Base-by-base conservation (phyloP, 2,329 filamentous ascomycete species). In the Neofusicoccum parvum region DNA sequence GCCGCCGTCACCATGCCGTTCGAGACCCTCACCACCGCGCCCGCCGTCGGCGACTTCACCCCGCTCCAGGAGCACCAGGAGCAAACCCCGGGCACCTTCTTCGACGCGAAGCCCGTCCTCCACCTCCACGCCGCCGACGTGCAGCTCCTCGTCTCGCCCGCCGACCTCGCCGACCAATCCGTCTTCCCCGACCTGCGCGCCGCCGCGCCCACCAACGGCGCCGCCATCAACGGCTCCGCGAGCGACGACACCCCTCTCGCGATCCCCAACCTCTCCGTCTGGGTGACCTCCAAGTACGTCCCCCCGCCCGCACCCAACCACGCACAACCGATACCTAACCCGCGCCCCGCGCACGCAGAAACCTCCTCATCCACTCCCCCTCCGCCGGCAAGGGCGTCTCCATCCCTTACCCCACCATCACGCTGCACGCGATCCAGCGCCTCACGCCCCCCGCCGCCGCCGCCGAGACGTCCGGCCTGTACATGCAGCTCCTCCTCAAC, bases 321-420 rank as follows among this genome's bases (percentile, higher is more conserved):
- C 9, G 3, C 54, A 49, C 45, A 59, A 39, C 68, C 64, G 67
- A 69, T 45, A 65, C 69, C 62, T 32, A 1, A 53, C 27, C 27
- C 27, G 34, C 20, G 51, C 58, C 23, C 53, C 51, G 32, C 62
- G 62, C 20, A 20, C 20, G 74, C 72, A 85, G 85, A 71, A 80
- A 83, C 70, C 82, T 94, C 64, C 87, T 82, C 14, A 76, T 94
- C 67, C 93, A 88, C 80, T 89, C 88, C 69, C 76, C 80, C 12
- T 75, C 83, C 3, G 83, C 82, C 12, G 80, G 82, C 41, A 83
- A 80, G 17, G 91, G 91, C 68, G 78, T 92, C 50, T 83, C 87
- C 46, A 90, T 94, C 69, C 87, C 90, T 0, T 94, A 93, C 76
- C 90, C 88, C 3, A 81, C 86, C 67, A 91, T 94, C 74, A 88